A percentile compares a stretch with the other conserved stretches of the same genome.
Evolutionary conservation across 2,329 filamentous ascomycete species (phyloP).

Genomic region (Akanthomyces lecanii): DNA sequence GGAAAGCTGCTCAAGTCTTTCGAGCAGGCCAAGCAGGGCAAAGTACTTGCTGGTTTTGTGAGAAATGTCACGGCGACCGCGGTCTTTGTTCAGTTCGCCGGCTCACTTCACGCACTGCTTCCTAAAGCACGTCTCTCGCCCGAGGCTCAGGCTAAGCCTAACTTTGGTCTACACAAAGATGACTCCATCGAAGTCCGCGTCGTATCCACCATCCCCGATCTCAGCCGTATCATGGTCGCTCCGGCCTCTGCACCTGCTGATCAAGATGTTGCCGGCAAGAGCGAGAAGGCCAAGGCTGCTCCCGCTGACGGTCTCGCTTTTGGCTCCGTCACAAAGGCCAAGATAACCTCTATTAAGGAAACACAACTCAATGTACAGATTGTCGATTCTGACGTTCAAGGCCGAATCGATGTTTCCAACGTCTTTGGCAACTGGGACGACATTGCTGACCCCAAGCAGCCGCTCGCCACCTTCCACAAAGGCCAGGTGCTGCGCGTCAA

Average conservation of each 20-base stretch:
- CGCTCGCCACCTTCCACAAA: slow-evolving; percentile 66
- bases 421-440: slow-evolving; percentile 85
- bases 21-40: slow-evolving; percentile 66
- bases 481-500: slow-evolving; percentile 70
- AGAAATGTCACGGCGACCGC: slow-evolving; percentile 78
- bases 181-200: slow-evolving; percentile 74
- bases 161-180: slow-evolving; percentile 74
- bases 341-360: slow-evolving; percentile 77
- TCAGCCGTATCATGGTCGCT: slow-evolving; percentile 61
- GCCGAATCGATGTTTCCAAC: slow-evolving; percentile 90
- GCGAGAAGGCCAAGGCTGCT: slow-evolving; percentile 30
- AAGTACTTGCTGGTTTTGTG: slow-evolving; percentile 72
- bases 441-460: slow-evolving; percentile 75
- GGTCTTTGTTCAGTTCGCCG: slow-evolving; percentile 84
- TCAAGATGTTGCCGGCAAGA: slow-evolving; percentile 37
- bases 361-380: slow-evolving; percentile 91
- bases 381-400: slow-evolving; percentile 68
- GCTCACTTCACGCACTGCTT: slow-evolving; percentile 70
- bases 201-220: slow-evolving; percentile 64
- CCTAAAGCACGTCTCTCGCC: slow-evolving; percentile 72
- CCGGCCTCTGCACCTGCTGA: slow-evolving; percentile 46
- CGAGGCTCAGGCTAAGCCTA: slow-evolving; percentile 62
- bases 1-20: slow-evolving; percentile 68
- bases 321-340: slow-evolving; percentile 71
- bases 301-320: slow-evolving; percentile 67